Evolutionary conservation across 352 stramenopile species (phyloP).

Genomic region (Globisporangium perplexum): DNA sequence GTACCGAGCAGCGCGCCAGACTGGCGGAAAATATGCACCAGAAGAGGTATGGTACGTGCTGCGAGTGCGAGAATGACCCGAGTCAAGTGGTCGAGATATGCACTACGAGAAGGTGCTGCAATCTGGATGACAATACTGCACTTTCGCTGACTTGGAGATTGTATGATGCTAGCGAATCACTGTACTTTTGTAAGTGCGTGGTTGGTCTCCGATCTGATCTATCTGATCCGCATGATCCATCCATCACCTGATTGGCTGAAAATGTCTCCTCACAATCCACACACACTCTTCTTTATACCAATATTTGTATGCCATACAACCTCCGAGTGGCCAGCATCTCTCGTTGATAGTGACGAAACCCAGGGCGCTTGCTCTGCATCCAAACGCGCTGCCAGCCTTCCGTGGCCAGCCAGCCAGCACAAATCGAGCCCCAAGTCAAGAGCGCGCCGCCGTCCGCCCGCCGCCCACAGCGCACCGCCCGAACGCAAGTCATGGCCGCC

Average conservation of each 20-base stretch:
- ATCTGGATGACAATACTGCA: neutral
- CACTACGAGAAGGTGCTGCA: neutral
- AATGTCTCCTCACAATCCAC: neutral
- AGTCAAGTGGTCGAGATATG: neutral
- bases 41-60: neutral
- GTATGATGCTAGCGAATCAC: neutral
- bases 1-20: neutral
- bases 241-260: neutral
- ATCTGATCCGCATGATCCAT: neutral
- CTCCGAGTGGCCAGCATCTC: too few species aligned
- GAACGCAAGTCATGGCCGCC: slow-evolving; percentile 40
- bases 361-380: neutral
- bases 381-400: neutral
- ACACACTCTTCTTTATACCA: neutral
- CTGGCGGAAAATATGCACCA: neutral
- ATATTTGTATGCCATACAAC: neutral
- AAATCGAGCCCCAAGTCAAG: neutral
- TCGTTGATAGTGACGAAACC: too few species aligned
- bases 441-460: neutral
- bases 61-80: too few species aligned
- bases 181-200: neutral
- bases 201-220: neutral
- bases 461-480: neutral
- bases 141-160: neutral
- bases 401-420: neutral